Base-by-base conservation (phyloP, 441 rosid species). In the Adansonia gregorii region DNA sequence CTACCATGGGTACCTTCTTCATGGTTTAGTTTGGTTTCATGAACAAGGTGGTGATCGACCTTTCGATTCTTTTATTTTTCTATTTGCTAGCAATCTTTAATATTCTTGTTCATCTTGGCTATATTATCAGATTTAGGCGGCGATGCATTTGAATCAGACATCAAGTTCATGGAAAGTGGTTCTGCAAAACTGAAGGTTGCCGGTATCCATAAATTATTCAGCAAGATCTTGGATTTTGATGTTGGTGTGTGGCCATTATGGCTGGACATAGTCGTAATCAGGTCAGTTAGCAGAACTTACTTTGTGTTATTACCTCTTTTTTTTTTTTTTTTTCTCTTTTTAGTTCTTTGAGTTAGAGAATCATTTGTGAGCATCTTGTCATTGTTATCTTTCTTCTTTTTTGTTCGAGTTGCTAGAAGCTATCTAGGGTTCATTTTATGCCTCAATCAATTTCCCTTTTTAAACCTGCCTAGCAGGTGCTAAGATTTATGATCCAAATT, bases 1-100 rank as follows among this genome's bases (percentile, higher is more conserved):
- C 97, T 67, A 89, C 88, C 45, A 78, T 88, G 7, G 99, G 94
- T 76, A 52, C 82, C 78, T 81, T 90, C 72, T 83, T 93, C 82
- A 54, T 83, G 67, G 74, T 78, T 75, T 90, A 88, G 87, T 70
- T 72, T 67, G 80, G 80, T 69, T 52, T 75, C n/a, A 10, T 49
- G 19, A 76, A 8, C 52, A 76, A 56, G 72, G 11, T 45, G 46
- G 75, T 67, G 60, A 3, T 41, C 46, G 14, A 46, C 59, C 31
- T 60, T 76, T 46, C 39, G 66, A 14, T 41, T 49, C 46, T 69
- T 66, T 3, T 69, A 45, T 27, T 17, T 59, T 49, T 69, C 17
- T 4, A 15, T 27, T 73, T 58, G 58, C 67, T 71, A 17, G 63
- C 63, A 10, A 35, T 71, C 24, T 17, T 52, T 48, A 35, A 55